Base-by-base conservation (phyloP, 371 early-diverging fungal genomes). In the Mucor irregularis region DNA sequence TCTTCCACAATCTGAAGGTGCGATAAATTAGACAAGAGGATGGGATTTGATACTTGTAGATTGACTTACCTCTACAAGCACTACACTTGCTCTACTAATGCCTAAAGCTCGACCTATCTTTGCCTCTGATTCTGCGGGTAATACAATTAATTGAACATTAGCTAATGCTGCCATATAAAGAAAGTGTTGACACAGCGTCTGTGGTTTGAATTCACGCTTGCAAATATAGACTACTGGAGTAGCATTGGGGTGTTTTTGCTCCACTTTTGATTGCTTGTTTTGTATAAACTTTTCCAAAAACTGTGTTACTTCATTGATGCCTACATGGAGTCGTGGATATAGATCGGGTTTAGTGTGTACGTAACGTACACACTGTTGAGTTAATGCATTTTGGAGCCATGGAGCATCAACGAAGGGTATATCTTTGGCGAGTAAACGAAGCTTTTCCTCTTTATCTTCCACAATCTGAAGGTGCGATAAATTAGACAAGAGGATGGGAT, bases 151-250 rank as follows among this genome's bases (percentile, higher is more conserved):
- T 21, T 65, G 64, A 11, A 62, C 28, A 3, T 62, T 58, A 11
- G 73, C 59, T 33, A 75, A 24, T 8, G 68, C 68, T 1, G 67
- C 66, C 73, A 75, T 69, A 39, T 55, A 50, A 16, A 70, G 52
- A 19, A 75, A 40, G 44, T 75, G 76, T 14, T 61, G 45, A 22
- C 73, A 72, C 6, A 75, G 16, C 5, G 69, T 68, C 3, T 50
- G 19, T 6, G 73, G 73, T 31, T 70, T 64, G 31, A 69, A 68
- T 17, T 75, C 76, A 30, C 76, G 51, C 29, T 66, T 64, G 48
- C 76, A 75, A 9, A 75, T 66, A 49, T 66, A 75, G 5, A 75
- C 50, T 14, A 66, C 53, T 4, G 60, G 29, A 13, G 37, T 28
- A 17, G 16, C 31, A 11, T 25, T 30, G n/a, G 22, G n/a, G 0